phyloP scores from a whole-genome alignment of 192 early-diverging fungal species.

The Coemansia sp. region DNA sequence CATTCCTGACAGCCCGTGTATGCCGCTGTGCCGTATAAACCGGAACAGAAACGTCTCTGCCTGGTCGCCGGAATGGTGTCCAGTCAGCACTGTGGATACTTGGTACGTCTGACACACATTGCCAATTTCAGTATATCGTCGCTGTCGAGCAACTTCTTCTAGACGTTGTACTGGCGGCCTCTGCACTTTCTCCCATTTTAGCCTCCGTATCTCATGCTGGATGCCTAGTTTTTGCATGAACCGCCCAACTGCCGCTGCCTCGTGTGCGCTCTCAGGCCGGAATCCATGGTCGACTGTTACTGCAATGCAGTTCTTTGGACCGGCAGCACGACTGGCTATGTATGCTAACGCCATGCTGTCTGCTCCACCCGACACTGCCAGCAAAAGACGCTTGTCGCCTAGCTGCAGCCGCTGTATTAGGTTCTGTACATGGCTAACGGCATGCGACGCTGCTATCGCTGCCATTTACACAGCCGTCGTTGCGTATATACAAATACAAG shows the following conservation, averaged over 20 bases:
- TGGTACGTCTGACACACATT: conserved; percentile 11
- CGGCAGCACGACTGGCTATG: conserved; percentile 26
- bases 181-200: conserved; percentile 15
- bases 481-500: neutral
- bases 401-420: conserved; percentile 22
- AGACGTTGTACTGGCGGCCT: conserved; percentile 27
- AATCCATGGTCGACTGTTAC: conserved; percentile 52
- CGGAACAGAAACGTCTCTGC: conserved; percentile 53
- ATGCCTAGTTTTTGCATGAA: conserved; percentile 37
- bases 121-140: conserved; percentile 32
- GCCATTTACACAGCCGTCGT: neutral
- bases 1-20: conserved; percentile 47
- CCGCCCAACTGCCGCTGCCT: conserved; percentile 30
- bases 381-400: conserved; percentile 28
- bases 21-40: conserved; percentile 40
- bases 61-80: conserved; percentile 53
- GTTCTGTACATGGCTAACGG: conserved; percentile 19
- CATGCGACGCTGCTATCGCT: neutral
- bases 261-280: conserved; percentile 36
- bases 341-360: conserved; percentile 57
- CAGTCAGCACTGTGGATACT: conserved; percentile 34
- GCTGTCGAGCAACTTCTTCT: conserved; percentile 41
- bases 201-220: conserved; percentile 22
- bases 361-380: conserved; percentile 54
- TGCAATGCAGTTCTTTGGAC: conserved; percentile 30